Conservation (phyloP, 2,329 filamentous ascomycete species). For the Alternaria postmessia region DNA sequence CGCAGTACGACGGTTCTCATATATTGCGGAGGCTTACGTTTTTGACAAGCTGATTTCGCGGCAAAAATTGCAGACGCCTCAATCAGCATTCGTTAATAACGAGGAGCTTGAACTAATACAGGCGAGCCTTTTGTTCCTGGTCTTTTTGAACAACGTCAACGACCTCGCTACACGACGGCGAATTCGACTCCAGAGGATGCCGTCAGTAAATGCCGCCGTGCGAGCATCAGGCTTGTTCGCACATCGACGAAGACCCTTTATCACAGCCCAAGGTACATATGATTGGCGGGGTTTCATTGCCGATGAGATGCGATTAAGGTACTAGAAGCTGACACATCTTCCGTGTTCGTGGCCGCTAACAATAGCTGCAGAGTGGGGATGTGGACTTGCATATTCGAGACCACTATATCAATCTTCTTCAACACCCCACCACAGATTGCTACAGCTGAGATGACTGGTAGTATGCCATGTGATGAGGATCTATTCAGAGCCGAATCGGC, state of each 20-base stretch:
- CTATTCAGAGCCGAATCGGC: background rate
- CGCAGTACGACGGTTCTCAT: background rate
- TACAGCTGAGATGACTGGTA: background rate
- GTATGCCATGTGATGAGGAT: background rate
- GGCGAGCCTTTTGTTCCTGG: background rate
- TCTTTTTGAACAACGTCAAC: background rate
- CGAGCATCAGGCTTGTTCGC: background rate
- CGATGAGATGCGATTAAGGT: background rate
- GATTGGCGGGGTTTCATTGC: background rate
- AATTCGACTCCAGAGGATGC: background rate
- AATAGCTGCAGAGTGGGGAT: background rate
- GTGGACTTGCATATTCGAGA: background rate
- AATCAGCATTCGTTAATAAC: background rate
- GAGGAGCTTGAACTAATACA: background rate
- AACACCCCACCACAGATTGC: background rate
- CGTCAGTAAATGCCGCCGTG: background rate
- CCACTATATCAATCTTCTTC: background rate
- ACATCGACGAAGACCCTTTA: background rate
- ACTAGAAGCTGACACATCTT: background rate
- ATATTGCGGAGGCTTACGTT: background rate
- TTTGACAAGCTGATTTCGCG: background rate
- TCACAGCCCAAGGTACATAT: no score
- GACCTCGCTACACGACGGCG: background rate
- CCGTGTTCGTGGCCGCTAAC: background rate
- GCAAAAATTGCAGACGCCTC: background rate